A percentile compares a stretch with the other conserved stretches of the same genome.
Evolutionary conservation across 2,329 filamentous ascomycete species (phyloP).

Genomic region (Fragosphaeria purpurea): DNA sequence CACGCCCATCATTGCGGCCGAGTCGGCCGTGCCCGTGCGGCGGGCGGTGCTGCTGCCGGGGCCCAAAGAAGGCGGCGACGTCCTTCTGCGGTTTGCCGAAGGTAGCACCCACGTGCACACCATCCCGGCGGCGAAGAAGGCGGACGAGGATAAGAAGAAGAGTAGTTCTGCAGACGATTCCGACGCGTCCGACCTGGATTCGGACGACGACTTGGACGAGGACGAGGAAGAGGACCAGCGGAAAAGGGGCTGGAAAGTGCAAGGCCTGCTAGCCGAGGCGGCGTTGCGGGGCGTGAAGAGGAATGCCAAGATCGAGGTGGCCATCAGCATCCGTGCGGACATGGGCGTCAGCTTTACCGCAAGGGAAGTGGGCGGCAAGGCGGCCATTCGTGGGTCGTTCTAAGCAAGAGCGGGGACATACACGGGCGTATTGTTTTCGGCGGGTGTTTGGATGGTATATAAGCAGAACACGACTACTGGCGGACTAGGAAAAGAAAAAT

Average conservation of each 20-base stretch:
- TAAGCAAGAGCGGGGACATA: neutral
- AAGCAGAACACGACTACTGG: no score
- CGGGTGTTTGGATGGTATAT: no score
- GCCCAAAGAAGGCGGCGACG: conserved; percentile 73
- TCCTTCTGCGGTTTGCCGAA: conserved; percentile 81
- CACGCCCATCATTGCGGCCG: conserved; percentile 67
- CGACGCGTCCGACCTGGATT: conserved; percentile 54
- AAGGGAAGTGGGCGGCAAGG: conserved; percentile 79
- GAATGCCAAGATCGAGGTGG: conserved; percentile 84
- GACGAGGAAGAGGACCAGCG: conserved; percentile 82
- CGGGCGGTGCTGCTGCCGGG: conserved; percentile 69
- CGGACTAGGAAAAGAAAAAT: no score
- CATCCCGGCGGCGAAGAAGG: conserved; percentile 86
- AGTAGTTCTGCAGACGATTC: conserved; percentile 36
- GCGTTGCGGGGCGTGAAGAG: conserved; percentile 78
- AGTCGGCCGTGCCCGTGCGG: conserved; percentile 84
- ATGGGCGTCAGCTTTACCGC: conserved; percentile 70
- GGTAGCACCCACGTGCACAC: conserved; percentile 55
- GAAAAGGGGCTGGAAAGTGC: conserved; percentile 88
- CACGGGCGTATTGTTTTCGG: no score
- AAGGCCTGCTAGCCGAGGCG: conserved; percentile 72
- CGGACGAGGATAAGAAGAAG: conserved; percentile 47
- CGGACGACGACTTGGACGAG: conserved; percentile 51
- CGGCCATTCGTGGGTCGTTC: conserved; percentile 57
- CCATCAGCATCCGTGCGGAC: conserved; percentile 76